These are phyloP conservation scores for Botrytis byssoidea DNA, from an alignment of 2,329 filamentous ascomycete genomes.

Conservation along the genomic window DNA sequence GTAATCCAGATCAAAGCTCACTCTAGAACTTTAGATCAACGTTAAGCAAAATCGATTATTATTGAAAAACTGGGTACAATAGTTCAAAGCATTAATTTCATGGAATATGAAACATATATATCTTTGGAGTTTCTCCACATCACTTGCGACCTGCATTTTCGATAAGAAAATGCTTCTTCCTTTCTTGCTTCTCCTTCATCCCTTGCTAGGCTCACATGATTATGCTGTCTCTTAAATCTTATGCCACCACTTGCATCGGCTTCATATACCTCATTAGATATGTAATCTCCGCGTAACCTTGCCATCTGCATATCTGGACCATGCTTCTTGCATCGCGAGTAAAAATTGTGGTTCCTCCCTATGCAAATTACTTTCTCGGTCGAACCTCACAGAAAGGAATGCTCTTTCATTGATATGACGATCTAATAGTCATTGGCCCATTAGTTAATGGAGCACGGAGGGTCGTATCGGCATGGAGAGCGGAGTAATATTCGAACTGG, in stretches of 20 bases:
- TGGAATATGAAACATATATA: slow-evolving; percentile 9
- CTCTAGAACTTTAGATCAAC: slow-evolving; percentile 20
- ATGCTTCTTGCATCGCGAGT: slow-evolving; percentile 9
- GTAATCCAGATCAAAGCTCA: neutral
- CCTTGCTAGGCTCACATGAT: slow-evolving; percentile 8
- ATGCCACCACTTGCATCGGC: slow-evolving; percentile 9
- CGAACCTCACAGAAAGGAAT: slow-evolving; percentile 12
- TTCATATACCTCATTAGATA: slow-evolving; percentile 6
- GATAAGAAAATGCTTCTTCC: slow-evolving; percentile 4
- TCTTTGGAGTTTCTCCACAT: neutral
- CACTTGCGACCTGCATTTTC: neutral
- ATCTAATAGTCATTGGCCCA: neutral
- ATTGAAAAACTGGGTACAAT: slow-evolving; percentile 2
- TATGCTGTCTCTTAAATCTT: slow-evolving; percentile 4
- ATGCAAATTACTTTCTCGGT: slow-evolving; percentile 18
- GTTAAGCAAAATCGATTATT: slow-evolving; percentile 4
- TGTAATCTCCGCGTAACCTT: slow-evolving; percentile 22
- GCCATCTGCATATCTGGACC: slow-evolving; percentile 15
- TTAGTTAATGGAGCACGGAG: slow-evolving; percentile 1
- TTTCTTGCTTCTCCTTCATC: neutral
- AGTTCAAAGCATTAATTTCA: neutral
- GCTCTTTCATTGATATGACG: slow-evolving; percentile 15
- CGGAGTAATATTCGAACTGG: neutral
- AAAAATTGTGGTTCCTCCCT: slow-evolving; percentile 18
- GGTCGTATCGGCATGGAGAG: slow-evolving; percentile 4